Base-by-base conservation (phyloP, 768 basidiomycete genomes). In the Dictyophora rubrovolvata region DNA sequence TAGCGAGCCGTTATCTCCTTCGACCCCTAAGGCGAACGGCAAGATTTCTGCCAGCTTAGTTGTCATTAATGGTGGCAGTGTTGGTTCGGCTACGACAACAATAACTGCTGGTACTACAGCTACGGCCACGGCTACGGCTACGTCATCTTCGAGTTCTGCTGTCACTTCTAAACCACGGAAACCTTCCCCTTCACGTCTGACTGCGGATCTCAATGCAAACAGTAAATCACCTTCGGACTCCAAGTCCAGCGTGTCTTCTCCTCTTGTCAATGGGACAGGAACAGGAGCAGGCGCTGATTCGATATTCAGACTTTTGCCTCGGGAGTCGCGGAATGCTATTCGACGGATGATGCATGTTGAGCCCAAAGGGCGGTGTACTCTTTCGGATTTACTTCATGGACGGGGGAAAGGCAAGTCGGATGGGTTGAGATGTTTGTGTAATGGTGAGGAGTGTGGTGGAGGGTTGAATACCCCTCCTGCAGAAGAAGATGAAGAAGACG, bases 311-410 rank as follows among this genome's bases (percentile, higher is more conserved):
- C 78, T 98, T 10, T 79, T 99, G 21, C 96, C 96, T 1, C 86
- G 96, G 56, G 95, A 99, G 73, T 84, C 92, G 14, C 82, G 96
- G 46, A 79, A 86, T 7, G 91, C 89, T 14, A 79, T 99, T 61
- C 87, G 92, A 60, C 82, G 93, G 56, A 99, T 99, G 96, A 77
- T 99, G 65, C 86, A 83, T 65, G 82, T 97, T 52, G 95, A 98
- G 67, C 90, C 95, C 3, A 75, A 79, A 17, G 82, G 86, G 52
- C 85, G 96, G 46, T 95, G 93, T 69, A 97, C 96, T 28, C 80
- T 99, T 59, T 88, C 91, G 11, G 93, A 97, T 69, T 72, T 99
- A 53, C 78, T 98, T 54, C 85, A 86, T 68, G 93, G 93, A 23
- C 76, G 74, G 53, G 87, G 88, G 56, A 88, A 86, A 68, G 80